Conservation (phyloP, 805 yeast genomes). For the Yarrowia deformans region DNA sequence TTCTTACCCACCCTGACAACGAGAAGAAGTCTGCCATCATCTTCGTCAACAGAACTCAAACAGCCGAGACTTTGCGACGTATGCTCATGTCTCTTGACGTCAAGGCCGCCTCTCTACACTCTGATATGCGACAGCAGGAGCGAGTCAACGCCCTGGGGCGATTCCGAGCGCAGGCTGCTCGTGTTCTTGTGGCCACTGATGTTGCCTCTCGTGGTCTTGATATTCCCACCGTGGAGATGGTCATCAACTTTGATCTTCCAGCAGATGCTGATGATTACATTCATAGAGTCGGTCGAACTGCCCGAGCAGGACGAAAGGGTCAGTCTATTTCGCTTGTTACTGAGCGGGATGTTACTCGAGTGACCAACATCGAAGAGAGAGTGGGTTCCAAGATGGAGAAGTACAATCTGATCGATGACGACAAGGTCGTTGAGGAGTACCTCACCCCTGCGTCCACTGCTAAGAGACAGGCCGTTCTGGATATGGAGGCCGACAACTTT, state of each 20-base stretch:
- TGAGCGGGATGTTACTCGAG: conserved; percentile 81
- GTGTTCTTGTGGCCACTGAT: conserved; percentile 92
- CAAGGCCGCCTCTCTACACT: conserved; percentile 87
- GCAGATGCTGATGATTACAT: conserved; percentile 96
- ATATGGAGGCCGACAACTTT: conserved; percentile 89
- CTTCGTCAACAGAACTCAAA: conserved; percentile 87
- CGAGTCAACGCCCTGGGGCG: conserved; percentile 90
- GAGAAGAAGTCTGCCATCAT: conserved; percentile 76
- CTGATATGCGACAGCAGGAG: conserved; percentile 92
- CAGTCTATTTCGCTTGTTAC: conserved; percentile 82
- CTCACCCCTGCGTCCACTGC: conserved; percentile 77
- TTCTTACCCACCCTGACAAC: conserved; percentile 69
- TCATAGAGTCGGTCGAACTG: conserved; percentile 98
- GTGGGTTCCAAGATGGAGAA: conserved; percentile 81
- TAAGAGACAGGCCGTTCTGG: conserved; percentile 88
- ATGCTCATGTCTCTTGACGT: conserved; percentile 75
- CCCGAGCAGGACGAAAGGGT: conserved; percentile 95
- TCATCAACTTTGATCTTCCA: conserved; percentile 90
- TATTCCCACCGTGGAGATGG: conserved; percentile 90
- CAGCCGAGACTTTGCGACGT: conserved; percentile 87
- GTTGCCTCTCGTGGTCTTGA: conserved; percentile 98
- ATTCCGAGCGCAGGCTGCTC: conserved; percentile 93
- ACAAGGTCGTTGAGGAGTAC: conserved; percentile 74
- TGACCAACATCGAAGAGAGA: conserved; percentile 85
- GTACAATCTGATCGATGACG: conserved; percentile 74